A percentile compares a stretch with the other conserved stretches of the same genome.
Evolutionary conservation across 2,329 filamentous ascomycete genomes (phyloP).

Genomic region (Tolypocladium tropicale): DNA sequence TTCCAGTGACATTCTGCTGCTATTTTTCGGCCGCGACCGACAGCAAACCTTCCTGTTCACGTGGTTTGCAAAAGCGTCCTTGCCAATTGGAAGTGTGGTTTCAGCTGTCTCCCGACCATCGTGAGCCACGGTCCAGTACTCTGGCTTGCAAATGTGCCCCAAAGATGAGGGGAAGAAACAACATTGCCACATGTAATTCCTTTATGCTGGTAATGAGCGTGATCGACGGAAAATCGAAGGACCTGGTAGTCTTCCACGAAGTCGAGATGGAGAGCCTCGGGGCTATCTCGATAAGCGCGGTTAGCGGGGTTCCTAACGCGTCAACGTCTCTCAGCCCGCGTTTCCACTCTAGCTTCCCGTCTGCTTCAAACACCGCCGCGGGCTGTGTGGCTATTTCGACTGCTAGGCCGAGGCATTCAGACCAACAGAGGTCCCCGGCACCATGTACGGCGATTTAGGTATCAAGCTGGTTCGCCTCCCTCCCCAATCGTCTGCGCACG

Average conservation of each 20-base stretch:
- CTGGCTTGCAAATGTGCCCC: too few relatives aligned
- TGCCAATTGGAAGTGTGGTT: too few relatives aligned
- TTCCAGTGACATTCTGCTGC: too few relatives aligned
- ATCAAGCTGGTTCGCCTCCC: constrained; percentile 63
- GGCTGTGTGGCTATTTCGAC: neutral
- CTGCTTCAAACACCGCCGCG: neutral
- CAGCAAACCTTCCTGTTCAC: too few relatives aligned
- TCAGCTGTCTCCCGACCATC: too few relatives aligned
- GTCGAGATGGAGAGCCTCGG: neutral
- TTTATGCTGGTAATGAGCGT: too few relatives aligned
- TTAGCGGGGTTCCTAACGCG: neutral
- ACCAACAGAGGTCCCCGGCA: neutral
- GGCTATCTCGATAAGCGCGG: neutral
- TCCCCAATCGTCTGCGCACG: neutral
- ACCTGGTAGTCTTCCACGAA: neutral
- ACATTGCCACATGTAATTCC: too few relatives aligned
- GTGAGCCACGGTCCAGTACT: too few relatives aligned
- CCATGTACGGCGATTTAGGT: constrained; percentile 80
- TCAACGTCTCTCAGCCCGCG: neutral
- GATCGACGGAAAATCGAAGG: too few relatives aligned
- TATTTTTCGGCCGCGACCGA: too few relatives aligned
- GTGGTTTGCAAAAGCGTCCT: too few relatives aligned
- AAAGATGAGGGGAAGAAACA: too few relatives aligned
- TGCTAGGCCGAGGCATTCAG: neutral
- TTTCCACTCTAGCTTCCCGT: neutral